Percentiles rank a stretch among this genome's conserved stretches.
These are phyloP conservation scores for Hypoxylon sp. DNA, from an alignment of 2,329 filamentous ascomycete species.

Conservation along the genomic window DNA sequence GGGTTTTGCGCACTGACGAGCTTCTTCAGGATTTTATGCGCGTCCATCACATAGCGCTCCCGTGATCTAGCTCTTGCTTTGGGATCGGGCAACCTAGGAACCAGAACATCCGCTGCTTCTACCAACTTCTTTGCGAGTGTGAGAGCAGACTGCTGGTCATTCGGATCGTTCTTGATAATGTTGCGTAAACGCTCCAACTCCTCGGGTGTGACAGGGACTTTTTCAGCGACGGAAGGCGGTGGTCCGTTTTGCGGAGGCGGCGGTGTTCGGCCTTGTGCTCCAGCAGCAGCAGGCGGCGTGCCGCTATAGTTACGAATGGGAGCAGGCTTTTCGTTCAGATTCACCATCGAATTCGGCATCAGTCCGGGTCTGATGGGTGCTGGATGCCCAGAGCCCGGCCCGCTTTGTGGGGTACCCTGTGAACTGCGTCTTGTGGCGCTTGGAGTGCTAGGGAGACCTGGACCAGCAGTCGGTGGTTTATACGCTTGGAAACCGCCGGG, in stretches of 20 bases:
- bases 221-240: slow-evolving; percentile 52
- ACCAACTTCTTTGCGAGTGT: slow-evolving; percentile 85
- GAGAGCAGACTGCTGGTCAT: slow-evolving; percentile 80
- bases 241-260: slow-evolving; percentile 54
- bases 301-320: slow-evolving; percentile 71
- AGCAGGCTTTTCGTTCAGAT: slow-evolving; percentile 69
- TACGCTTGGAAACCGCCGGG: slow-evolving; percentile 55
- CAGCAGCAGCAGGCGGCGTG: slow-evolving; percentile 59
- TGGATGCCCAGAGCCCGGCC: slow-evolving; percentile 68
- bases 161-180: slow-evolving; percentile 77
- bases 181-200: slow-evolving; percentile 84
- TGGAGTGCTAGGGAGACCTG: slow-evolving; percentile 51
- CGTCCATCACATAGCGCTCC: slow-evolving; percentile 87
- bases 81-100: slow-evolving; percentile 75
- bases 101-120: slow-evolving; percentile 84
- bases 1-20: slow-evolving; percentile 79
- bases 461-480: slow-evolving; percentile 46
- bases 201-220: slow-evolving; percentile 78
- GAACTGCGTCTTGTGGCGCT: slow-evolving; percentile 50
- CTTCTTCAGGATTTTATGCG: slow-evolving; percentile 93
- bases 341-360: slow-evolving; percentile 71
- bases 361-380: slow-evolving; percentile 74
- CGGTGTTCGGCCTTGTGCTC: slow-evolving; percentile 57
- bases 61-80: slow-evolving; percentile 80
- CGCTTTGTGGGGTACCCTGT: slow-evolving; percentile 52